phyloP scores from a whole-genome alignment of 2,329 filamentous ascomycete genomes.

The Colletotrichum siamense region DNA sequence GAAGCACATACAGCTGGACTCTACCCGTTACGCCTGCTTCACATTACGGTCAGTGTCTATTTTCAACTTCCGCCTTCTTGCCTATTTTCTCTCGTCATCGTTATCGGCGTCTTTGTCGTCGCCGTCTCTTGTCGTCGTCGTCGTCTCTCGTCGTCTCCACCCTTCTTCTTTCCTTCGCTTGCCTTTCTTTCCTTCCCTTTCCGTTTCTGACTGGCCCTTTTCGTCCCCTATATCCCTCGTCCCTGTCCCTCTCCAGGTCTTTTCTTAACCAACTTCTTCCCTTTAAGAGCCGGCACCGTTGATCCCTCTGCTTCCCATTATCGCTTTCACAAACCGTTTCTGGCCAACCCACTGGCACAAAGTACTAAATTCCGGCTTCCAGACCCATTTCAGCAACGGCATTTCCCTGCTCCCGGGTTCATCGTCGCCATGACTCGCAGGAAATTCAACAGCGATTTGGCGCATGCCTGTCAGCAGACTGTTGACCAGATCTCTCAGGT shows the following conservation, averaged over 20 bases:
- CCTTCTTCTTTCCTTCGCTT: background rate
- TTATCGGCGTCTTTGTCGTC: background rate
- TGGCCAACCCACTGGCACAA: background rate
- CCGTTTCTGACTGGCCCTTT: background rate
- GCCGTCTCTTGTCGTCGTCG: background rate
- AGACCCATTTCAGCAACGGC: background rate
- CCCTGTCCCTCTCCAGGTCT: fast-evolving
- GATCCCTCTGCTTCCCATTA: background rate
- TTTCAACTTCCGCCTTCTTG: background rate
- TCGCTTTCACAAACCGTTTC: background rate
- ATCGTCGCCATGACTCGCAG: conserved; percentile 65
- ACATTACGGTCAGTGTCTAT: background rate
- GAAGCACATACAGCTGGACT: background rate
- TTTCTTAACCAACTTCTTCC: background rate
- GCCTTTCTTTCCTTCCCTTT: background rate
- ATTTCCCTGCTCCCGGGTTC: background rate
- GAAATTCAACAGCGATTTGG: conserved; percentile 66
- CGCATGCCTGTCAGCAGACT: conserved; percentile 40
- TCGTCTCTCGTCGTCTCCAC: background rate
- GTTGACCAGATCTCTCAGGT: conserved; percentile 60
- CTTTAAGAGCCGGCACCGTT: background rate
- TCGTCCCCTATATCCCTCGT: background rate
- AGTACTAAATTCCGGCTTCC: background rate
- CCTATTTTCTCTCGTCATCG: background rate
- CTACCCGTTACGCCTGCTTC: background rate